phyloP scores from a whole-genome alignment of 306 rosid genomes.

The Acacia acuminata region DNA sequence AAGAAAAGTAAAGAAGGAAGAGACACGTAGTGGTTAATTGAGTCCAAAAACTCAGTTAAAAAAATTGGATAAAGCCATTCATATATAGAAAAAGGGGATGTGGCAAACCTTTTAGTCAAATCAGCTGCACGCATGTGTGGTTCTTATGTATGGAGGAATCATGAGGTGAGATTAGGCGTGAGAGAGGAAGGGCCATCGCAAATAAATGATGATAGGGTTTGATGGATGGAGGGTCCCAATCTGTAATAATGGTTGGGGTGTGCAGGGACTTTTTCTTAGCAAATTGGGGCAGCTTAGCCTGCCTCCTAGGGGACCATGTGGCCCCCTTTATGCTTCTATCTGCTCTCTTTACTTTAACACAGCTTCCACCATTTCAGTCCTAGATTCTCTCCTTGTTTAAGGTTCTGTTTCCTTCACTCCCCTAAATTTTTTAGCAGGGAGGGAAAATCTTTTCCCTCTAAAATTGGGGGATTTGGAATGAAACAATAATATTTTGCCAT shows the following conservation, averaged over 20 bases:
- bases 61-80: not conserved
- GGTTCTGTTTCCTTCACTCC: not conserved
- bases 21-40: constrained; percentile 22
- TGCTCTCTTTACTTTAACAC: not conserved
- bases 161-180: constrained; percentile 60
- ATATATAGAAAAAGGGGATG: not conserved
- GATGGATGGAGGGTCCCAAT: constrained; percentile 42
- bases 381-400: constrained; percentile 3
- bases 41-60: constrained; percentile 27
- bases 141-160: constrained; percentile 34
- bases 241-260: constrained; percentile 14
- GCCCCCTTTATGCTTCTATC: not conserved
- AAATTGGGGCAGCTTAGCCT: not conserved
- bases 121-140: constrained; percentile 55
- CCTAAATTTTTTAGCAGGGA: too few species aligned
- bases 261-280: not conserved
- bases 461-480: too few species aligned
- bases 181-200: constrained; percentile 45
- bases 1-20: not conserved
- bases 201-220: constrained; percentile 33
- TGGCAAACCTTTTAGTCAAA: constrained; percentile 33
- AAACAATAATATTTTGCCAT: too few species aligned
- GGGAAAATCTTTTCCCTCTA: too few species aligned
- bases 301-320: not conserved
- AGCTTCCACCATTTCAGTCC: not conserved